Conservation (phyloP, 2,329 filamentous ascomycete genomes). For the Myriosclerotinia scirpicola region DNA sequence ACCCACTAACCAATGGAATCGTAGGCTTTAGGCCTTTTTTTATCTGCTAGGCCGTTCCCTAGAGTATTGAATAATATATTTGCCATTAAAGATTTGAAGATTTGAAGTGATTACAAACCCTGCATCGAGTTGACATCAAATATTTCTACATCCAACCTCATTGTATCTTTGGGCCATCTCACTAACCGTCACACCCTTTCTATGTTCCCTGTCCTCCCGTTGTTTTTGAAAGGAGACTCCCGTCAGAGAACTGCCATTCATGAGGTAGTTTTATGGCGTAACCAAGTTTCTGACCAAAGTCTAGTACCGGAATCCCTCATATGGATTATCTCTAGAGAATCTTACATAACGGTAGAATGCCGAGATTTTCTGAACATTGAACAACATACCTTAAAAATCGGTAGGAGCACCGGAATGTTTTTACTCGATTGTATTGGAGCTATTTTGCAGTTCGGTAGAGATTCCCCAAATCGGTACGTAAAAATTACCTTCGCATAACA, state of each 20-base stretch:
- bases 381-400: background rate
- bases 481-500: background rate
- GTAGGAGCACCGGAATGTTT: slow-evolving; percentile 12
- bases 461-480: background rate
- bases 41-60: background rate
- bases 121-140: background rate
- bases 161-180: background rate
- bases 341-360: background rate
- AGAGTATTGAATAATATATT: background rate
- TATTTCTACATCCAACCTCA: slow-evolving; percentile 1
- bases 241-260: background rate
- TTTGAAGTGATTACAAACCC: background rate
- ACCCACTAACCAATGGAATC: background rate
- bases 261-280: background rate
- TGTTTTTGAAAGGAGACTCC: background rate
- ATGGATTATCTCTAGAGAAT: background rate
- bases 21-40: background rate
- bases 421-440: background rate
- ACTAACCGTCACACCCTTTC: background rate
- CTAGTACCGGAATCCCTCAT: background rate
- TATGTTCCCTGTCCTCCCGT: background rate
- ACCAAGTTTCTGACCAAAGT: background rate
- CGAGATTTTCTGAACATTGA: background rate
- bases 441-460: background rate
- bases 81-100: background rate